These are phyloP conservation scores for Ascochyta pisi DNA, from an alignment of 2,329 filamentous ascomycete genomes.

Conservation along the genomic window DNA sequence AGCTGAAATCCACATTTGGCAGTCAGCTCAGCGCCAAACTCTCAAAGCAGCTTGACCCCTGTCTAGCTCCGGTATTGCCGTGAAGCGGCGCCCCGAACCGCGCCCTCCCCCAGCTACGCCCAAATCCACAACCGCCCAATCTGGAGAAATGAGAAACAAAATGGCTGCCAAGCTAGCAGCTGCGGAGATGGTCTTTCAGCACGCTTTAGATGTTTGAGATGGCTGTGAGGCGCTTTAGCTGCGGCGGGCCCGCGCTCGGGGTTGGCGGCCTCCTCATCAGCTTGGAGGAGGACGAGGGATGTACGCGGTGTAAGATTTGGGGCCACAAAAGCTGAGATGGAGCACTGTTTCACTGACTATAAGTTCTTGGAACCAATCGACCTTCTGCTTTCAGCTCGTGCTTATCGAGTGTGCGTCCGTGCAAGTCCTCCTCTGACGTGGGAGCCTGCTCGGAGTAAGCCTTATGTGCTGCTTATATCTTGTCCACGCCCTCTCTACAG, in stretches of 20 bases:
- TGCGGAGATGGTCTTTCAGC: not conserved
- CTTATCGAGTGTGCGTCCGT: not conserved
- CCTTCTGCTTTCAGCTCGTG: not conserved
- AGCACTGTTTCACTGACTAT: not conserved
- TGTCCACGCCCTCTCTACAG: too few species aligned
- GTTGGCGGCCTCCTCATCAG: constrained; percentile 11
- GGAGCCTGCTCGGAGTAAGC: not conserved
- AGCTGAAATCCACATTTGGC: constrained; percentile 7
- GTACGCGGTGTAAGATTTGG: constrained; percentile 4
- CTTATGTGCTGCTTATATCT: not conserved
- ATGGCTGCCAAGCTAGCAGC: not conserved
- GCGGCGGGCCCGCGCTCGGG: not conserved
- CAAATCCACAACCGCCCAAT: constrained; percentile 4
- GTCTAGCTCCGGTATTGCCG: constrained; percentile 2
- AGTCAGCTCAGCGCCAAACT: constrained; percentile 1
- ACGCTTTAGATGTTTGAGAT: not conserved
- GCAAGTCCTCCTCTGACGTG: not conserved
- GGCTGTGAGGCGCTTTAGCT: constrained; percentile 5
- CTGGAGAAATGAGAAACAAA: not conserved
- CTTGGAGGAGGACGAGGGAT: constrained; percentile 1
- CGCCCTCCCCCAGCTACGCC: not conserved
- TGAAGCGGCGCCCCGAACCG: constrained; percentile 2
- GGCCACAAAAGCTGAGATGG: constrained; percentile 6
- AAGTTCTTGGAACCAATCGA: not conserved
- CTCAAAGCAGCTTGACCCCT: not conserved